Base-by-base conservation (phyloP, 768 basidiomycete species). In the Trametes elegans region DNA sequence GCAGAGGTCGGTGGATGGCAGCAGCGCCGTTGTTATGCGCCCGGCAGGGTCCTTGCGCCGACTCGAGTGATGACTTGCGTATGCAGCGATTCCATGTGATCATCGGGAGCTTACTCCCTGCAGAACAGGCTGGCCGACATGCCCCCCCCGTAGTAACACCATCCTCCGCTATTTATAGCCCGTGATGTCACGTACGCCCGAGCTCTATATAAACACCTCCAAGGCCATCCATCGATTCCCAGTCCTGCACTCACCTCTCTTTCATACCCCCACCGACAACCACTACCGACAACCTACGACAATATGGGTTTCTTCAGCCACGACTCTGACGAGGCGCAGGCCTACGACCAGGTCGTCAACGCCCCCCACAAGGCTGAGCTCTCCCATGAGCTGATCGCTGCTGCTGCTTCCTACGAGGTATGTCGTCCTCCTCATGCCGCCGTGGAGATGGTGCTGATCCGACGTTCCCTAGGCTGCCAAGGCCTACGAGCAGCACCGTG, bases 321-420 rank as follows among this genome's bases (percentile, higher is more conserved):
- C 58, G 70, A 74, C 41, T 75, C 78, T 41, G 69, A 76, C 23
- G 67, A 78, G 62, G 72, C 72, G 56, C 52, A 71, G 11, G 73
- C 76, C 53, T 77, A 78, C 64, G 60, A 74, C 50, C 53, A 74
- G 68, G 76, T 79, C 41, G 31, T 50, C 16, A 77, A 76, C 44
- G 74, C 75, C 13, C 76, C 74, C 9, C 85, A 86, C 73, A 71
- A 84, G 71, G 80, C 85, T 1, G 52, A 69, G 52, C 69, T 86
- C 49, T 79, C 83, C 8, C 87, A 89, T 66, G 82, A 89, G 70
- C 66, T 88, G 38, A 76, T 89, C 58, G 82, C 83, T 42, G 85
- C 71, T 36, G 87, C 87, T 40, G 86, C 85, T 6, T 69, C 83
- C 26, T 88, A 76, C 68, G 84, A 82, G 76, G 84, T 81, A 31